phyloP scores from a whole-genome alignment of 352 stramenopile species.

The Phytopythium boreale region DNA sequence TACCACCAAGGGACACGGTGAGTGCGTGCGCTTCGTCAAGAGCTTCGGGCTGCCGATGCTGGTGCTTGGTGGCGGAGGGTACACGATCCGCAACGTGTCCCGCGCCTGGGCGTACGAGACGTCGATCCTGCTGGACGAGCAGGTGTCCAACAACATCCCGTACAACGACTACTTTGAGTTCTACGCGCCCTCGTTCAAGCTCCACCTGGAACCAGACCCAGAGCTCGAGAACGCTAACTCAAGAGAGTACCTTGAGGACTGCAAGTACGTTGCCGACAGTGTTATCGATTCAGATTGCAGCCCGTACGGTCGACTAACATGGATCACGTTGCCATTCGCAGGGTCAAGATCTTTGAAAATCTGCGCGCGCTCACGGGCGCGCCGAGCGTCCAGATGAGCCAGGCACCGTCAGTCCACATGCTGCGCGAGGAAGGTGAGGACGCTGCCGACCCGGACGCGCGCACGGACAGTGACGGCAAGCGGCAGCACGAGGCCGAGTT shows the following conservation, averaged over 20 bases:
- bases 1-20: conserved; percentile 79
- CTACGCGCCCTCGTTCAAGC: conserved; percentile 80
- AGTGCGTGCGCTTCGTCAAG: conserved; percentile 86
- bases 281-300: neutral
- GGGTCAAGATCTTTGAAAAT: conserved; percentile 84
- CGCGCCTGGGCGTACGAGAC: conserved; percentile 98
- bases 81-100: conserved; percentile 87
- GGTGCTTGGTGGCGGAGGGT: conserved; percentile 83
- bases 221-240: conserved; percentile 83
- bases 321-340: conserved; percentile 13
- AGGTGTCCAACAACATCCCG: conserved; percentile 78
- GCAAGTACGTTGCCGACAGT: conserved; percentile 51
- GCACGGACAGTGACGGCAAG: conserved; percentile 70
- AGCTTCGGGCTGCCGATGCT: conserved; percentile 83
- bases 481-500: conserved; percentile 81
- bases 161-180: conserved; percentile 88
- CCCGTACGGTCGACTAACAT: neutral
- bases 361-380: conserved; percentile 66
- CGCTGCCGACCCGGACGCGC: conserved; percentile 57
- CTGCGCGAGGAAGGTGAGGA: conserved; percentile 83
- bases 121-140: conserved; percentile 85
- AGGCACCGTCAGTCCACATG: conserved; percentile 67
- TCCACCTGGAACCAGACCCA: conserved; percentile 75
- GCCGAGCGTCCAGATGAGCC: conserved; percentile 80
- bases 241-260: conserved; percentile 79